Evolutionary conservation across 164 flowering plant species (phyloP).

Genomic region (Echeveria elegans): DNA sequence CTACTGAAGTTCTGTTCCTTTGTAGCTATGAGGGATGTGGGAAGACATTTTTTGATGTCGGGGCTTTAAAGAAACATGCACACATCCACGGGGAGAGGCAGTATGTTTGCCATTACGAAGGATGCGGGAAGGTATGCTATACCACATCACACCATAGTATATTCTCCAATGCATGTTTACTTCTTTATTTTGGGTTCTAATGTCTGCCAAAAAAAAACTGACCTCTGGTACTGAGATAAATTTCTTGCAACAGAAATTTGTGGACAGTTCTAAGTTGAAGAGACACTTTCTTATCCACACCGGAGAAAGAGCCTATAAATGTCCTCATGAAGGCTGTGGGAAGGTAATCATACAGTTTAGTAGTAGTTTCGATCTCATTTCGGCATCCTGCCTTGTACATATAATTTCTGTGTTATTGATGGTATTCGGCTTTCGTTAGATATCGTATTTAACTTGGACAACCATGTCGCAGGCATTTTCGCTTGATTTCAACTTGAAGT

Average conservation of each 20-base stretch:
- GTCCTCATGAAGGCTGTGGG: conserved; percentile 97
- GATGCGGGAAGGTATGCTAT: conserved; percentile 85
- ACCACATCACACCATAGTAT: too few relatives aligned
- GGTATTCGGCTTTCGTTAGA: background rate
- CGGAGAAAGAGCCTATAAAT: conserved; percentile 79
- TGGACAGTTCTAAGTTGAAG: conserved; percentile 95
- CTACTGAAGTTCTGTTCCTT: conserved; percentile 92
- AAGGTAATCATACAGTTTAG: conserved; percentile 44
- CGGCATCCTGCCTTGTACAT: background rate
- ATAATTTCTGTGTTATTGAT: background rate
- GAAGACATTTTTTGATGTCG: conserved; percentile 91
- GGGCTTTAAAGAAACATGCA: conserved; percentile 89
- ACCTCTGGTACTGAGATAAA: background rate
- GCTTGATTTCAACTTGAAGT: conserved; percentile 89
- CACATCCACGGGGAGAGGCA: conserved; percentile 98
- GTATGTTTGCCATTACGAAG: conserved; percentile 75
- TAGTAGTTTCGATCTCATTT: background rate
- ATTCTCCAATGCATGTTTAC: too few relatives aligned
- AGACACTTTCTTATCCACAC: conserved; percentile 94
- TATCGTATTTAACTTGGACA: background rate
- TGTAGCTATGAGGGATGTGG: conserved; percentile 99
- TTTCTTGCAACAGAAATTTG: conserved; percentile 68
- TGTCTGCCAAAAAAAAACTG: too few relatives aligned
- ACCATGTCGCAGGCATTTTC: conserved; percentile 74
- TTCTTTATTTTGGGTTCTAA: too few relatives aligned